A percentile compares a stretch with the other conserved stretches of the same genome.
These are phyloP conservation scores for Vitis hybrid DNA, from an alignment of 177 flowering plant genomes.

Conservation along the genomic window DNA sequence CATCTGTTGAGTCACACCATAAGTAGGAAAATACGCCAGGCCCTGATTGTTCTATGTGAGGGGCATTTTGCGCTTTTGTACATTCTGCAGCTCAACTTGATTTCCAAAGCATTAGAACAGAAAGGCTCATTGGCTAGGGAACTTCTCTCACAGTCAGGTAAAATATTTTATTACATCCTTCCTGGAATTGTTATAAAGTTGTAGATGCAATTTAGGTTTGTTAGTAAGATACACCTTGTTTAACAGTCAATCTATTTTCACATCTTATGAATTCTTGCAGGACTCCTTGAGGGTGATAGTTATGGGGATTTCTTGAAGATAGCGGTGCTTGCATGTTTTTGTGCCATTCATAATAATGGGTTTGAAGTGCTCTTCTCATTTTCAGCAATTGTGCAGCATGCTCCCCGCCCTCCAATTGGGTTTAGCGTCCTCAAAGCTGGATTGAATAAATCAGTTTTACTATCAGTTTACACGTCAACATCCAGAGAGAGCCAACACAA, in stretches of 20 bases:
- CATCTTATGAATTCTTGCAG: slow-evolving; percentile 36
- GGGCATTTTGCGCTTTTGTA: slow-evolving; percentile 85
- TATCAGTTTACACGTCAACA: slow-evolving; percentile 75
- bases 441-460: slow-evolving; percentile 85
- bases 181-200: not conserved
- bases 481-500: slow-evolving; percentile 28
- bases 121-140: slow-evolving; percentile 60
- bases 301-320: slow-evolving; percentile 80
- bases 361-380: slow-evolving; percentile 82
- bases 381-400: slow-evolving; percentile 84
- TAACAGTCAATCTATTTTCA: not conserved
- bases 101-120: slow-evolving; percentile 52
- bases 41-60: slow-evolving; percentile 89
- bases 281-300: slow-evolving; percentile 59
- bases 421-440: slow-evolving; percentile 96
- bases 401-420: slow-evolving; percentile 82
- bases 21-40: slow-evolving; percentile 59
- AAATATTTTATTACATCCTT: slow-evolving; percentile 5
- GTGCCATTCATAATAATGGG: slow-evolving; percentile 94
- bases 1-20: slow-evolving; percentile 82
- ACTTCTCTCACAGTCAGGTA: slow-evolving; percentile 81
- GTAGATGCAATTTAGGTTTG: too few species aligned
- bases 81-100: slow-evolving; percentile 70
- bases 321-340: slow-evolving; percentile 79
- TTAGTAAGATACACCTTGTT: not conserved